A percentile compares a stretch with the other conserved stretches of the same genome.
Evolutionary conservation across 768 basidiomycete species (phyloP).

Genomic region (Harrya chromipes): DNA sequence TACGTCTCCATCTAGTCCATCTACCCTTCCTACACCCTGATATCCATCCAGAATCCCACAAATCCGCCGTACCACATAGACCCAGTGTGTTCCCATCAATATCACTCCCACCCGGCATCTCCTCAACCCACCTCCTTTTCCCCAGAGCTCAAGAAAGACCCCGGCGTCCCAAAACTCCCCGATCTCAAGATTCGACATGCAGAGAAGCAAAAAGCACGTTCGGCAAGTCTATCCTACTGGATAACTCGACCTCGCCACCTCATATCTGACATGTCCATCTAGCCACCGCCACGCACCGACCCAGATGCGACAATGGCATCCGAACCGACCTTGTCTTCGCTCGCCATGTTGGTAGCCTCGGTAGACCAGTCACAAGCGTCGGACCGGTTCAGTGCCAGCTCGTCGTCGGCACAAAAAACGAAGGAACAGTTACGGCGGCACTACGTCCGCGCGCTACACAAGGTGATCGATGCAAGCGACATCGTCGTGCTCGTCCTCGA

Average conservation of each 20-base stretch:
- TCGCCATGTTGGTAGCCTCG: conserved; percentile 49
- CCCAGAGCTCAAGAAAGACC: conserved; percentile 83
- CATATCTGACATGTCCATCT: neutral
- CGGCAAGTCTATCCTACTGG: conserved; percentile 31
- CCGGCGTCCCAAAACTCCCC: conserved; percentile 81
- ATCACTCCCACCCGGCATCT: neutral
- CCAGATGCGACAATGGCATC: conserved; percentile 66
- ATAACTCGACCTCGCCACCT: neutral
- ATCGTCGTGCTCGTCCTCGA: conserved; percentile 89
- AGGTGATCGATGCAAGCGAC: conserved; percentile 92
- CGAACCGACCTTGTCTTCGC: conserved; percentile 64
- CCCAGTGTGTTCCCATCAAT: conserved; percentile 14
- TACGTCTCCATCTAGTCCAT: conserved; percentile 11
- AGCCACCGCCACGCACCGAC: conserved; percentile 36
- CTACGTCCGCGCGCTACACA: conserved; percentile 78
- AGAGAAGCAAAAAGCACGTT: conserved; percentile 43
- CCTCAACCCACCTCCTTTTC: neutral
- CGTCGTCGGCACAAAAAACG: conserved; percentile 41
- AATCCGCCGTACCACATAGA: conserved; percentile 25
- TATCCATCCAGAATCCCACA: conserved; percentile 20
- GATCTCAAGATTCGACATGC: conserved; percentile 61
- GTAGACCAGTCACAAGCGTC: conserved; percentile 8
- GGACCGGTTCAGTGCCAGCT: conserved; percentile 29
- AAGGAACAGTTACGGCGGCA: conserved; percentile 69
- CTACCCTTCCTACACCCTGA: neutral